These are phyloP conservation scores for Rhizophagus sp. DNA, from an alignment of 192 early-diverging fungal genomes.

Conservation along the genomic window DNA sequence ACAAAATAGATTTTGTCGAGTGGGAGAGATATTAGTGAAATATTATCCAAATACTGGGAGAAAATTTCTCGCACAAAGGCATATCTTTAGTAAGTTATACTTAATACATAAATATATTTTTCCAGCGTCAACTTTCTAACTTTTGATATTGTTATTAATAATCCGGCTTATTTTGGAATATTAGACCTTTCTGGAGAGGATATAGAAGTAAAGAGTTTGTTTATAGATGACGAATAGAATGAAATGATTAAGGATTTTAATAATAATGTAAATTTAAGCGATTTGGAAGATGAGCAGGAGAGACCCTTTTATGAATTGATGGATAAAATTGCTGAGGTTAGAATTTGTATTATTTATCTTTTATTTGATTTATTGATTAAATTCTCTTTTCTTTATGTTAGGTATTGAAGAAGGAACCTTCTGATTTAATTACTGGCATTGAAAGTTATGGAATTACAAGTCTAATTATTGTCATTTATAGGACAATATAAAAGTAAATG, in stretches of 20 bases:
- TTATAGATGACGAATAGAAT: conserved; percentile 25
- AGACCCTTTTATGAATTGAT: conserved; percentile 1
- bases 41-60: neutral
- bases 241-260: conserved; percentile 25
- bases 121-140: neutral
- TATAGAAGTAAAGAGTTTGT: conserved; percentile 18
- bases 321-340: conserved; percentile 10
- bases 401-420: conserved; percentile 25
- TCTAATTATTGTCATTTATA: conserved; percentile 25
- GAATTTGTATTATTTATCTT: conserved; percentile 2
- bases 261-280: conserved; percentile 7
- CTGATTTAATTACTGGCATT: conserved; percentile 21
- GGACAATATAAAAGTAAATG: conserved; percentile 22
- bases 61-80: conserved; percentile 14
- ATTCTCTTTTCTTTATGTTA: neutral
- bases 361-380: conserved; percentile 4
- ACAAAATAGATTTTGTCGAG: conserved; percentile 12
- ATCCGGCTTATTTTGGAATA: conserved; percentile 27
- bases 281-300: neutral
- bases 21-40: conserved; percentile 6
- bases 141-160: conserved; percentile 27
- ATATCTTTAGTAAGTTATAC: conserved; percentile 20
- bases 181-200: conserved; percentile 24
- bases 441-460: conserved; percentile 19
- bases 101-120: conserved; percentile 9